These are phyloP conservation scores for Nothophoma quercina DNA, from an alignment of 2,329 filamentous ascomycete genomes.

Conservation along the genomic window DNA sequence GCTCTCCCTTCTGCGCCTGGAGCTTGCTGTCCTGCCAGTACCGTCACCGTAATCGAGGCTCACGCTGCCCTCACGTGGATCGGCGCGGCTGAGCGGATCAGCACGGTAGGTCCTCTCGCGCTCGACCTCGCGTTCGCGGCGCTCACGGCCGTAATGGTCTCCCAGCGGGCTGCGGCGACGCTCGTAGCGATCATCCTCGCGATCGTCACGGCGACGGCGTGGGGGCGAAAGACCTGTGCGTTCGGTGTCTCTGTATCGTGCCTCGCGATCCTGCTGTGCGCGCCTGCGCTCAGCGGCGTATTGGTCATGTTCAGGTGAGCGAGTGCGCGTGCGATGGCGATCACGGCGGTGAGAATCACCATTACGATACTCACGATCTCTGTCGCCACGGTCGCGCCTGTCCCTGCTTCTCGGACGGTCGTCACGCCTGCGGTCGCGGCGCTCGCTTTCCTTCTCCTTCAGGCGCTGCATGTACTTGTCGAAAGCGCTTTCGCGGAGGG, in stretches of 20 bases:
- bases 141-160: slow-evolving; percentile 82
- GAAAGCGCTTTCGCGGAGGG: slow-evolving; percentile 82
- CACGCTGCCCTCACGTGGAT: slow-evolving; percentile 74
- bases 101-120: slow-evolving; percentile 77
- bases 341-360: slow-evolving; percentile 49
- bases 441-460: slow-evolving; percentile 84
- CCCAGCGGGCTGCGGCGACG: slow-evolving; percentile 67
- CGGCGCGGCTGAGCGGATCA: slow-evolving; percentile 68
- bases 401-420: slow-evolving; percentile 55
- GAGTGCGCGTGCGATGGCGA: slow-evolving; percentile 68
- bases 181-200: slow-evolving; percentile 49
- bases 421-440: slow-evolving; percentile 52
- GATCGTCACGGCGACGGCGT: slow-evolving; percentile 53
- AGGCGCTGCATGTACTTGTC: slow-evolving; percentile 90
- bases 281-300: slow-evolving; percentile 96
- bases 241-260: slow-evolving; percentile 85
- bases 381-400: slow-evolving; percentile 50
- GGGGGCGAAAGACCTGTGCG: slow-evolving; percentile 68
- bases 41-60: slow-evolving; percentile 90
- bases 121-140: slow-evolving; percentile 87
- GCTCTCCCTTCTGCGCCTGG: slow-evolving; percentile 76
- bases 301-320: slow-evolving; percentile 88
- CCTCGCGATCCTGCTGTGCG: slow-evolving; percentile 91
- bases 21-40: slow-evolving; percentile 59
- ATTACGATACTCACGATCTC: slow-evolving; percentile 52